Evolutionary conservation across 2,329 filamentous ascomycete genomes (phyloP).

Genomic region (Stagonosporopsis tanaceti): DNA sequence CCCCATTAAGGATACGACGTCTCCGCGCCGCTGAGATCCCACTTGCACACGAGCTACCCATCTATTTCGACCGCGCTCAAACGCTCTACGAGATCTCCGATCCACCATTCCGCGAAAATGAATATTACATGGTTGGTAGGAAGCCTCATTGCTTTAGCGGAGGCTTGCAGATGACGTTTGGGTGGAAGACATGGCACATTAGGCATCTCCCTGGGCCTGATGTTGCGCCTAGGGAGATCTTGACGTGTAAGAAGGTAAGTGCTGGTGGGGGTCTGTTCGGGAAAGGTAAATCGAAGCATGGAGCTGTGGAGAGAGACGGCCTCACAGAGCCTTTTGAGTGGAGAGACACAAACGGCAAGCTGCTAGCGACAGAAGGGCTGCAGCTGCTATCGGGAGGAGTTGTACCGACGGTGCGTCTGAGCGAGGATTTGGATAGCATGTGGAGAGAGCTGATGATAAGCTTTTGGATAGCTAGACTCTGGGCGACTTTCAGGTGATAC

Average conservation of each 20-base stretch:
- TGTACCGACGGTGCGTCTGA: conserved; percentile 26
- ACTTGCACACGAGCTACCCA: conserved; percentile 15
- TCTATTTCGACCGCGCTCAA: conserved; percentile 24
- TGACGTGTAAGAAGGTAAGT: conserved; percentile 25
- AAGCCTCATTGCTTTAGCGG: conserved; percentile 24
- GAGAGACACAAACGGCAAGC: conserved; percentile 24
- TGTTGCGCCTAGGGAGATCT: conserved; percentile 21
- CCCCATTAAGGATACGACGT: conserved; percentile 28
- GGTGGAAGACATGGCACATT: conserved; percentile 25
- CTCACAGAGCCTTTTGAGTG: conserved; percentile 23
- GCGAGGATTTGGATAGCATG: conserved; percentile 24
- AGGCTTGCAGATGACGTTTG: conserved; percentile 22
- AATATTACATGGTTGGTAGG: conserved; percentile 27
- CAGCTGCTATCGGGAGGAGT: conserved; percentile 17
- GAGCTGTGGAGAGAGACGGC: conserved; percentile 12
- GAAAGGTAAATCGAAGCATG: conserved; percentile 14
- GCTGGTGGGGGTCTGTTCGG: conserved; percentile 16
- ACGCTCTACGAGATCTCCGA: conserved; percentile 29
- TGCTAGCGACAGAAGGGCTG: conserved; percentile 27
- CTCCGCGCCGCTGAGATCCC: conserved; percentile 26
- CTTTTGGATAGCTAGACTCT: conserved; percentile 25
- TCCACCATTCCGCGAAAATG: conserved; percentile 27
- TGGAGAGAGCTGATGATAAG: conserved; percentile 32
- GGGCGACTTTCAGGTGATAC: conserved; percentile 18
- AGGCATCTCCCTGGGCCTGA: conserved; percentile 19